Conservation (phyloP, 2,329 filamentous ascomycete genomes). For the Hypocreales sp. region DNA sequence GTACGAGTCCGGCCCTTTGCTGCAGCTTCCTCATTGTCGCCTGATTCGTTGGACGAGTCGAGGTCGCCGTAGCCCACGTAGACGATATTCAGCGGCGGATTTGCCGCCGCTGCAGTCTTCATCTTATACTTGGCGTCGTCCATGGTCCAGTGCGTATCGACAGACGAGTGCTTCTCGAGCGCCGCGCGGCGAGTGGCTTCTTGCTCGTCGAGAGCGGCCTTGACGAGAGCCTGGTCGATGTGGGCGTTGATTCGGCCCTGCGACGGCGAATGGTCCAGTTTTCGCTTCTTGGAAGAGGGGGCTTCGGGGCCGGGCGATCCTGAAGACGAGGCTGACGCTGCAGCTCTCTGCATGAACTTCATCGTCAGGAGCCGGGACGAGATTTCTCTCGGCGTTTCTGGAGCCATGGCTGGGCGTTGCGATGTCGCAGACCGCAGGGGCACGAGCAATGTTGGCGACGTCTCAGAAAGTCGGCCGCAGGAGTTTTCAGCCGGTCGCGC, state of each 20-base stretch:
- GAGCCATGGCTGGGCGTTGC: conserved; percentile 19
- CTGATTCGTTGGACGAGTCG: conserved; percentile 22
- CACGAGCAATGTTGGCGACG: too few relatives aligned
- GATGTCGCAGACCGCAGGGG: not conserved
- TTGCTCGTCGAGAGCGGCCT: conserved; percentile 49
- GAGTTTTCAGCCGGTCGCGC: too few relatives aligned
- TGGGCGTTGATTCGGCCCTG: conserved; percentile 20
- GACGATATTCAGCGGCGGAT: conserved; percentile 40
- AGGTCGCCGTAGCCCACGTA: conserved; percentile 39
- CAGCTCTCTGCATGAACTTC: conserved; percentile 95
- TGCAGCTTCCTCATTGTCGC: conserved; percentile 17
- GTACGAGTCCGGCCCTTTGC: conserved; percentile 20
- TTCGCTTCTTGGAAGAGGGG: conserved; percentile 48
- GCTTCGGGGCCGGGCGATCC: conserved; percentile 31
- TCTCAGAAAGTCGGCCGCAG: too few relatives aligned
- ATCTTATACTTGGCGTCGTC: too few relatives aligned
- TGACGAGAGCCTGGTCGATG: conserved; percentile 43
- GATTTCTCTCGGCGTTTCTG: conserved; percentile 49
- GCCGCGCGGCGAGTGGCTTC: conserved; percentile 48
- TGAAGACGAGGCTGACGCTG: conserved; percentile 37
- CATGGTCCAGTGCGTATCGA: conserved; percentile 65
- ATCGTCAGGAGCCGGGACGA: conserved; percentile 82
- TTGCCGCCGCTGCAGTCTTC: conserved; percentile 13
- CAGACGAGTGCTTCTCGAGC: conserved; percentile 45
- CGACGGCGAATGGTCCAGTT: conserved; percentile 22